Evolutionary conservation across 805 yeast species (phyloP).

Genomic region (Teunomyces pallodes): DNA sequence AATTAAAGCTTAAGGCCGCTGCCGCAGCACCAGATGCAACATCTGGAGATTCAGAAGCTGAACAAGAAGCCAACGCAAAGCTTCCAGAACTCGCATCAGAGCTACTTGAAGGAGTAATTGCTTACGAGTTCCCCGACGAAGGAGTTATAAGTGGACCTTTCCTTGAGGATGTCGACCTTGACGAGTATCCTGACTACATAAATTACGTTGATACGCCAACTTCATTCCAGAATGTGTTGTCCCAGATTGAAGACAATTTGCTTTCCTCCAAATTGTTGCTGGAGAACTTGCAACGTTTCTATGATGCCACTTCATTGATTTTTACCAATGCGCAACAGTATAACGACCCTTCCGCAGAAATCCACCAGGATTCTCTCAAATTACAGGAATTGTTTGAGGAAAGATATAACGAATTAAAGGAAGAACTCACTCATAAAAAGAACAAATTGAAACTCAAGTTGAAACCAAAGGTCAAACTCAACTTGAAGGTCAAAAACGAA

Average conservation of each 20-base stretch:
- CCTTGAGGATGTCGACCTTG: constrained; percentile 66
- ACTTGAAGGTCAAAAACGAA: constrained; percentile 20
- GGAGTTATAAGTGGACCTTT: constrained; percentile 67
- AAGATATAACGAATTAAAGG: constrained; percentile 29
- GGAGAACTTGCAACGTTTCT: constrained; percentile 56
- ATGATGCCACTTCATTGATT: constrained; percentile 57
- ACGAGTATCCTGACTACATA: constrained; percentile 79
- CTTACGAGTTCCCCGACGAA: constrained; percentile 46
- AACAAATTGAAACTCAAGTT: constrained; percentile 26
- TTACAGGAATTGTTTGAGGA: constrained; percentile 53
- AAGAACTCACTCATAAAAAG: constrained; percentile 15
- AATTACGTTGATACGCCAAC: constrained; percentile 70
- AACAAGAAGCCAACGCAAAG: constrained; percentile 12
- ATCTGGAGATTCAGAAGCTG: background rate
- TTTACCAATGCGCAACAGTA: constrained; percentile 77
- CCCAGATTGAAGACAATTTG: constrained; percentile 9
- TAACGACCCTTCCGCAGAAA: constrained; percentile 70
- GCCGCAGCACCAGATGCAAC: background rate
- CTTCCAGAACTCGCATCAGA: constrained; percentile 20
- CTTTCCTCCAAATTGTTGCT: constrained; percentile 17
- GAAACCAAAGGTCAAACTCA: constrained; percentile 29
- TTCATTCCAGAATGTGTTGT: constrained; percentile 56
- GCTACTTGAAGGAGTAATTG: constrained; percentile 39
- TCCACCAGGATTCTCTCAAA: constrained; percentile 67
- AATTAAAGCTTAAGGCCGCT: constrained; percentile 10